Percentiles rank a stretch among this genome's conserved stretches.
Evolutionary conservation across 2,329 filamentous ascomycete genomes (phyloP).

Genomic region (Xylariaceae sp.): DNA sequence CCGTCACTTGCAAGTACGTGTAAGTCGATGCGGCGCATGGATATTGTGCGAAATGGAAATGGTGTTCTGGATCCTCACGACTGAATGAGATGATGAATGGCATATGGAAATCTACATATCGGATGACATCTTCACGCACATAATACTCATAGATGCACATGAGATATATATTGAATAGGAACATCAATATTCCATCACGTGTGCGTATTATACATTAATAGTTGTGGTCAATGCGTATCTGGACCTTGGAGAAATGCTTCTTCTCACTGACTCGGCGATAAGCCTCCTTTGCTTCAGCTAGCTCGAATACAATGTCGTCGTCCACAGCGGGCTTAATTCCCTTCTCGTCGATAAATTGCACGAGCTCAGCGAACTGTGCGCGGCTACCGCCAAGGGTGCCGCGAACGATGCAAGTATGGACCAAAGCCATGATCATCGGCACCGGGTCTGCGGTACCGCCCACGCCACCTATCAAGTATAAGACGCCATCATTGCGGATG

Average conservation of each 20-base stretch:
- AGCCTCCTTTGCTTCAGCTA: slow-evolving; percentile 31
- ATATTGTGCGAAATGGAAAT: too few species aligned
- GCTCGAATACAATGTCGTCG: slow-evolving; percentile 30
- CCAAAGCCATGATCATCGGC: slow-evolving; percentile 23
- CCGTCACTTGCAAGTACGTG: background rate
- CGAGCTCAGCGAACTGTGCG: slow-evolving; percentile 28
- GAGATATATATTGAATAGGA: too few species aligned
- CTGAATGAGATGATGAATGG: too few species aligned
- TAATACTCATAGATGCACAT: too few species aligned
- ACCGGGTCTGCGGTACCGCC: slow-evolving; percentile 28
- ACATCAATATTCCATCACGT: too few species aligned
- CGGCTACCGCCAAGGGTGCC: slow-evolving; percentile 28
- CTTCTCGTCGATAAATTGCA: slow-evolving; percentile 31
- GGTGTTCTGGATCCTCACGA: too few species aligned
- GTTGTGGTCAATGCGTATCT: slow-evolving; percentile 27
- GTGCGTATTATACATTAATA: too few species aligned
- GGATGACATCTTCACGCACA: too few species aligned
- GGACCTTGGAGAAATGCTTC: slow-evolving; percentile 36
- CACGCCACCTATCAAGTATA: slow-evolving; percentile 32
- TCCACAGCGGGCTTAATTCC: slow-evolving; percentile 30
- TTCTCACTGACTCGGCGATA: slow-evolving; percentile 31
- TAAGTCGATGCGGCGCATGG: too few species aligned
- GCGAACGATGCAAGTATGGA: slow-evolving; percentile 27
- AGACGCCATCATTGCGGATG: slow-evolving; percentile 35
- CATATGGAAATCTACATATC: too few species aligned